These are phyloP conservation scores for Pascua sp. DNA, from an alignment of 1,284 basidiomycete genomes.

Conservation along the genomic window DNA sequence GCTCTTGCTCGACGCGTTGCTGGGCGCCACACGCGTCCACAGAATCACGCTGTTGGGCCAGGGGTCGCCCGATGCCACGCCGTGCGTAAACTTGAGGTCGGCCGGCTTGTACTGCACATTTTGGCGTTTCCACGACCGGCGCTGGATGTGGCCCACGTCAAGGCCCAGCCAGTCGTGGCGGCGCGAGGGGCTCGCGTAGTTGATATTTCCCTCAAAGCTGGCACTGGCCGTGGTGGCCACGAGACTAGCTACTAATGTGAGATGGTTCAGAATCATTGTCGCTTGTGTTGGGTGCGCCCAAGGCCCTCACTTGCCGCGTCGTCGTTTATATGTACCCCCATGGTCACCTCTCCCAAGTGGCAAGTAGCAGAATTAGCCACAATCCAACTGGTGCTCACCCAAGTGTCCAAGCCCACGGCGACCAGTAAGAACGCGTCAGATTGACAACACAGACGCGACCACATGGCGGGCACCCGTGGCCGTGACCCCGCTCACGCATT, in stretches of 20 bases:
- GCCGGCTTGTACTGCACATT: conserved; percentile 7
- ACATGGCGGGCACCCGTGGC: too few relatives aligned
- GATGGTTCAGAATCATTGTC: too few relatives aligned
- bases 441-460: too few relatives aligned
- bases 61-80: conserved; percentile 20
- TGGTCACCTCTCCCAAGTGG: too few relatives aligned
- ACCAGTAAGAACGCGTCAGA: too few relatives aligned
- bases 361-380: too few relatives aligned
- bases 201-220: background rate
- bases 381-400: too few relatives aligned
- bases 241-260: background rate
- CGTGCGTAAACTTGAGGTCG: conserved; percentile 19
- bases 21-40: conserved; percentile 22
- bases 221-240: background rate
- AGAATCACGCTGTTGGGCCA: conserved; percentile 50
- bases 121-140: conserved; percentile 1
- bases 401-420: too few relatives aligned
- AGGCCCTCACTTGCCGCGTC: too few relatives aligned
- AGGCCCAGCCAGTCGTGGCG: background rate
- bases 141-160: background rate
- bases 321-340: too few relatives aligned
- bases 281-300: too few relatives aligned
- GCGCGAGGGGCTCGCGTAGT: conserved; percentile 1
- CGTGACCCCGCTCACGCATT: too few relatives aligned
- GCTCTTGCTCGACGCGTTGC: conserved; percentile 11